phyloP scores from a whole-genome alignment of 1,139 yeast genomes.

The Chernovozyma sophiae-reginae region DNA sequence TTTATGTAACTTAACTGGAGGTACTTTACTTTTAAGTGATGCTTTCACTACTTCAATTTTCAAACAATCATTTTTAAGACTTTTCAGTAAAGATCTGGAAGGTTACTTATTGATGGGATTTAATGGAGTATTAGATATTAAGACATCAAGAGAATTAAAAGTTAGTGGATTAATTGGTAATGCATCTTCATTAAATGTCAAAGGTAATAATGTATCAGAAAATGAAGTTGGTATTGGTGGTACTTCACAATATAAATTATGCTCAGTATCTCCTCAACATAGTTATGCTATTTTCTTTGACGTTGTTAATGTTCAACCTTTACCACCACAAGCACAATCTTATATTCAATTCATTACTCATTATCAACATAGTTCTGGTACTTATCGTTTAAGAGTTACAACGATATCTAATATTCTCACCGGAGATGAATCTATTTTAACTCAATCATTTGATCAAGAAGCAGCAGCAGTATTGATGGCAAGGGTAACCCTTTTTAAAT shows the following conservation, averaged over 20 bases:
- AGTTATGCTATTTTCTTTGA: constrained; percentile 88
- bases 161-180: constrained; percentile 93
- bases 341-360: constrained; percentile 70
- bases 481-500: constrained; percentile 85
- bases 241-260: constrained; percentile 81
- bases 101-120: constrained; percentile 86
- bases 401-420: constrained; percentile 70
- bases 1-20: constrained; percentile 87
- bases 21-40: constrained; percentile 85
- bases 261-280: constrained; percentile 80
- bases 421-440: constrained; percentile 44
- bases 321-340: constrained; percentile 49
- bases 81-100: constrained; percentile 81
- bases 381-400: constrained; percentile 86
- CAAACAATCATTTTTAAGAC: constrained; percentile 86
- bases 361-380: constrained; percentile 77
- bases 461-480: constrained; percentile 98
- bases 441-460: constrained; percentile 90
- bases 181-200: constrained; percentile 68
- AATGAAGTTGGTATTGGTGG: constrained; percentile 93
- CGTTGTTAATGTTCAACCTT: constrained; percentile 54
- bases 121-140: constrained; percentile 79
- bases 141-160: constrained; percentile 85
- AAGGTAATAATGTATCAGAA: constrained; percentile 76
- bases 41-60: constrained; percentile 96